phyloP scores from a whole-genome alignment of 305 asterid species.

The Fraxinus baroniana region DNA sequence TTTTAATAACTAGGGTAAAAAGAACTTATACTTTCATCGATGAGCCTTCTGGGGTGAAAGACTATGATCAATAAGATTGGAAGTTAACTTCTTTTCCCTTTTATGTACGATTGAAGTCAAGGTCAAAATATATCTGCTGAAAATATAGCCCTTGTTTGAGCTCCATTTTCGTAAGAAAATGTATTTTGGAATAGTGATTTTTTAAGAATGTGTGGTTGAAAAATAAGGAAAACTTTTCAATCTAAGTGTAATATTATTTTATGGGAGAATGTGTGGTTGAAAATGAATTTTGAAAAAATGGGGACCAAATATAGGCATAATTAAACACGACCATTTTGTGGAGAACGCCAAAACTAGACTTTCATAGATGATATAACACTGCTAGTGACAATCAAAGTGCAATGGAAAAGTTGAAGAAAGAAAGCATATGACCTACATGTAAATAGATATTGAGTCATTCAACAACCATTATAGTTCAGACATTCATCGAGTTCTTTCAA shows the following conservation, averaged over 20 bases:
- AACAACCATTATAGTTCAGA: slow-evolving; percentile 2
- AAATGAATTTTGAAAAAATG: neutral
- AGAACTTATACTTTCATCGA: neutral
- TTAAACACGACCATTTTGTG: neutral
- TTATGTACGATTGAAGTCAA: neutral
- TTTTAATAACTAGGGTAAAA: neutral
- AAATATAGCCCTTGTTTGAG: slow-evolving; percentile 1
- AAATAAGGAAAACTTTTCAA: neutral
- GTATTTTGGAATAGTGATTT: neutral
- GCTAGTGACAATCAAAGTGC: neutral
- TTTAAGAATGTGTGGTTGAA: neutral
- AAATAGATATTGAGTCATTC: neutral
- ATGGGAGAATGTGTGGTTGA: neutral
- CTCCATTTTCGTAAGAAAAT: neutral
- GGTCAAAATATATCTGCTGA: neutral
- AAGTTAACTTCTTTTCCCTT: neutral
- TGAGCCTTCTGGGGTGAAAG: neutral
- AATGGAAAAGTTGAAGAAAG: neutral
- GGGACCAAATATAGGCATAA: neutral
- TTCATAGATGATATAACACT: neutral
- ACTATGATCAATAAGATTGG: neutral
- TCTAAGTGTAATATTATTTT: neutral
- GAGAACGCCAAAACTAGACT: neutral
- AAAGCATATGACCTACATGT: neutral
- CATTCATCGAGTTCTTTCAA: neutral